These are phyloP conservation scores for Kazachstania kunashirensis DNA, from an alignment of 805 yeast species.

Conservation along the genomic window DNA sequence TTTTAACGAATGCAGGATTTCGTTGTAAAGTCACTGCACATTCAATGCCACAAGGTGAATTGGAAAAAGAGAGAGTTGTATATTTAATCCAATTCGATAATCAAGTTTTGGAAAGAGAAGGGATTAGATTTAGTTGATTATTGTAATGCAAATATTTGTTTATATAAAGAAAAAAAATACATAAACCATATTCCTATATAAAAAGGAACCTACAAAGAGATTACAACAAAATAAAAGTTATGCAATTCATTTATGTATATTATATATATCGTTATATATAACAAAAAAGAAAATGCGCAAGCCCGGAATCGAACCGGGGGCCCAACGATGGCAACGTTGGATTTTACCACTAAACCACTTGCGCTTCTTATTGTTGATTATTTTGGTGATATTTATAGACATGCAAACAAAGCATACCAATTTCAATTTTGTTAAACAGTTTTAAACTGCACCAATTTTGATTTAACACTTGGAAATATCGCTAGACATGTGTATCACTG, in stretches of 20 bases:
- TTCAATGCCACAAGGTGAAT: conserved; percentile 48
- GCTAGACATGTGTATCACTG: no score
- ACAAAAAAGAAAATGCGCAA: conserved; percentile 6
- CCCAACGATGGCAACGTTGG: conserved; percentile 7
- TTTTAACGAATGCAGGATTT: conserved; percentile 60
- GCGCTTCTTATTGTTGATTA: neutral
- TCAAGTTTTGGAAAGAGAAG: conserved; percentile 47
- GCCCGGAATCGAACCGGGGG: conserved; percentile 9
- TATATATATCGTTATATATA: no score
- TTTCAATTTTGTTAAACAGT: no score
- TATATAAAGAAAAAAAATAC: neutral
- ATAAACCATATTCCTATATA: neutral
- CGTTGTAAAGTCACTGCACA: conserved; percentile 75
- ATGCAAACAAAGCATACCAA: no score
- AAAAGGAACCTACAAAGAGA: no score
- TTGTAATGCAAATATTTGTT: neutral
- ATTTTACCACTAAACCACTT: conserved; percentile 6
- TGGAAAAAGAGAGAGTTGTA: conserved; percentile 59
- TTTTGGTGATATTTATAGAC: no score
- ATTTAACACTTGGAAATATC: no score
- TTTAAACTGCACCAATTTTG: no score
- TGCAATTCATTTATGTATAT: no score
- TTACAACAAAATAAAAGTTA: no score
- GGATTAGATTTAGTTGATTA: conserved; percentile 27
- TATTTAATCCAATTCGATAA: conserved; percentile 64